These are phyloP conservation scores for Prunella vulgaris DNA, from an alignment of 257 asterid genomes.

Conservation along the genomic window DNA sequence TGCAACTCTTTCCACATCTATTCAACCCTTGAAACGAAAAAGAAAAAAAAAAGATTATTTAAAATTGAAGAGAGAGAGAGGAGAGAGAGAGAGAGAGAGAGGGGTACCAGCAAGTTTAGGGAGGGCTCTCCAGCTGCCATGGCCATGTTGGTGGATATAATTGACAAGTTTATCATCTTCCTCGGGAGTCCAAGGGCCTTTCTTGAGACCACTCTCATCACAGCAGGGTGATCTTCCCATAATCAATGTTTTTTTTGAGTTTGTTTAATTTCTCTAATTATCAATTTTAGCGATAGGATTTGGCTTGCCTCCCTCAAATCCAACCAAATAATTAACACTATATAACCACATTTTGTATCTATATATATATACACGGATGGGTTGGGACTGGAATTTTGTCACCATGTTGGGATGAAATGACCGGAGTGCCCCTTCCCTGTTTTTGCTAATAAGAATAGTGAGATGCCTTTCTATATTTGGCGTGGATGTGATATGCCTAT, in stretches of 20 bases:
- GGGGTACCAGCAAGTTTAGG: constrained; percentile 71
- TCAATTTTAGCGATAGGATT: constrained; percentile 10
- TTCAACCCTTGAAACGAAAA: constrained; percentile 38
- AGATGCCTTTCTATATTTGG: constrained; percentile 3
- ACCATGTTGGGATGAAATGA: constrained; percentile 20
- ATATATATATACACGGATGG: constrained; percentile 34
- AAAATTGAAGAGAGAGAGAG: neutral
- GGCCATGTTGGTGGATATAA: constrained; percentile 65
- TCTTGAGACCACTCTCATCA: constrained; percentile 68
- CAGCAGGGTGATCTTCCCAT: constrained; percentile 81
- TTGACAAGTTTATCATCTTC: constrained; percentile 72
- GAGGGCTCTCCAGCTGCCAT: constrained; percentile 90
- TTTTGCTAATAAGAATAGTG: neutral
- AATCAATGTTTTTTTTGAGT: neutral
- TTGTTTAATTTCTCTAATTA: neutral
- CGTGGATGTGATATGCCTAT: constrained; percentile 22
- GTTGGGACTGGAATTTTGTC: constrained; percentile 21
- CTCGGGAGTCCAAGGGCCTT: constrained; percentile 89
- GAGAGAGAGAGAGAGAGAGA: neutral
- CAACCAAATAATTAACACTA: constrained; percentile 55
- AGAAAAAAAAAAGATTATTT: neutral
- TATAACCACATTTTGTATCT: constrained; percentile 26
- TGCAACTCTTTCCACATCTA: constrained; percentile 77
- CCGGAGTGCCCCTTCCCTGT: constrained; percentile 16
- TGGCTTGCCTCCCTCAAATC: constrained; percentile 42